These are phyloP conservation scores for Fusarium sp. DNA, from an alignment of 2,329 filamentous ascomycete species.

Conservation along the genomic window DNA sequence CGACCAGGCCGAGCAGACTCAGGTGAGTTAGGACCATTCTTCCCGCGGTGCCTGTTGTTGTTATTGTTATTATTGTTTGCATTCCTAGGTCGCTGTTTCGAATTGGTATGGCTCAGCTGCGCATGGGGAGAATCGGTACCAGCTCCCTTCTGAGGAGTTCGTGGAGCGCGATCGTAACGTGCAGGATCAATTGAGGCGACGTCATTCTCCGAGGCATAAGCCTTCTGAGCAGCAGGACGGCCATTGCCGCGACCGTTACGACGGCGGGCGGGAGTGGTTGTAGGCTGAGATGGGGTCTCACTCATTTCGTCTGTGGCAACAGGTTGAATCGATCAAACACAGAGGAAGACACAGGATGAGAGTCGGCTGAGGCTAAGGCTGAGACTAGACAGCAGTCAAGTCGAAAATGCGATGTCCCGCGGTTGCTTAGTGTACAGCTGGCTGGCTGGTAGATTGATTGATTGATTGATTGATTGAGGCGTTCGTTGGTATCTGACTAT, in stretches of 20 bases:
- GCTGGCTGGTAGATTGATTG: not conserved
- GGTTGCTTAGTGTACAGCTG: not conserved
- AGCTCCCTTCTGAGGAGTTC: conserved; percentile 58
- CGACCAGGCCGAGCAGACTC: conserved; percentile 51
- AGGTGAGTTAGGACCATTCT: conserved; percentile 50
- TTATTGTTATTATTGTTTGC: conserved; percentile 18
- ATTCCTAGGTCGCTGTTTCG: conserved; percentile 44
- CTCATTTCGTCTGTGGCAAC: conserved; percentile 42
- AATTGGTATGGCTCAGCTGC: conserved; percentile 38
- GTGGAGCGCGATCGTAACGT: conserved; percentile 47
- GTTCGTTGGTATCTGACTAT: conserved; percentile 5
- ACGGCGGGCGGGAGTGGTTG: conserved; percentile 48
- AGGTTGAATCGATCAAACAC: not conserved
- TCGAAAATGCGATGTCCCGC: not conserved
- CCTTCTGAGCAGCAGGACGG: conserved; percentile 56
- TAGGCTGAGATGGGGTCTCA: conserved; percentile 45
- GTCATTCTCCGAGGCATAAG: conserved; percentile 69
- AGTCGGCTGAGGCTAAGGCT: conserved; percentile 1
- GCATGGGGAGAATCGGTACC: conserved; percentile 48
- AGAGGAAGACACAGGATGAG: not conserved
- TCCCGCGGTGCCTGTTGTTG: conserved; percentile 44
- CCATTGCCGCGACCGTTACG: conserved; percentile 52
- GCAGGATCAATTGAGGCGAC: conserved; percentile 43
- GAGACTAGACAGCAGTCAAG: not conserved
- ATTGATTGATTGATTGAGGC: conserved; percentile 5